Conservation (phyloP, 1,284 basidiomycete genomes). For the Calocybe gambosa region DNA sequence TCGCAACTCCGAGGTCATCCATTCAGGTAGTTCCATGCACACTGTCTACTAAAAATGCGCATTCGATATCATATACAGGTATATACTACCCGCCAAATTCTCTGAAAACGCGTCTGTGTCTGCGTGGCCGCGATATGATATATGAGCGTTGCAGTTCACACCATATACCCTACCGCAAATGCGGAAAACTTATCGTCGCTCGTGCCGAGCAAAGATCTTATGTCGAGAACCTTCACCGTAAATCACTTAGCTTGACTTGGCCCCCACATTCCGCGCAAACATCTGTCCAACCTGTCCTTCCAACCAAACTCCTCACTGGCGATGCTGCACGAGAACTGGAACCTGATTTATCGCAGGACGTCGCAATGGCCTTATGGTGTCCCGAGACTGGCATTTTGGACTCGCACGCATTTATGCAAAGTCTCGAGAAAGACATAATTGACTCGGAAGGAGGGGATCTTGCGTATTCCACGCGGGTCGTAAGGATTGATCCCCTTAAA, state of each 20-base stretch:
- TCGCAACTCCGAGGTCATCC: conserved; percentile 94
- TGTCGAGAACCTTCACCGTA: conserved; percentile 62
- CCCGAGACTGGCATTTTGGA: conserved; percentile 91
- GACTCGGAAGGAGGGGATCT: conserved; percentile 71
- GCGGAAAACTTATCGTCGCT: conserved; percentile 88
- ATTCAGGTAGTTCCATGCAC: conserved; percentile 54
- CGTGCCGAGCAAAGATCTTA: conserved; percentile 60
- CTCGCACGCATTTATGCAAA: conserved; percentile 77
- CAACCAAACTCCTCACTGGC: conserved; percentile 66
- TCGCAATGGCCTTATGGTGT: conserved; percentile 74
- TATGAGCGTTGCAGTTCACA: conserved; percentile 73
- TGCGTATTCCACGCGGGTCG: conserved; percentile 79
- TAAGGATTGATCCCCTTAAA: conserved; percentile 73
- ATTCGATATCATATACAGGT: conserved; percentile 33
- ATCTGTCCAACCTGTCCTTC: conserved; percentile 37
- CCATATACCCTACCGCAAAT: conserved; percentile 66
- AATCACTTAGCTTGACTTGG: conserved; percentile 51
- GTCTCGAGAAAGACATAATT: conserved; percentile 72
- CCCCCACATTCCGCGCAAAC: conserved; percentile 33
- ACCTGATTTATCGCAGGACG: conserved; percentile 70
- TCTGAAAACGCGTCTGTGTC: conserved; percentile 82
- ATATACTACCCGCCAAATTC: conserved; percentile 82
- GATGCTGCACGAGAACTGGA: conserved; percentile 74
- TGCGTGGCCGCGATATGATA: conserved; percentile 81
- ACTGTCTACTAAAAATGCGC: background rate